Evolutionary conservation across 345 rosid genomes (phyloP).

Genomic region (Zanthoxylum bungeanum): DNA sequence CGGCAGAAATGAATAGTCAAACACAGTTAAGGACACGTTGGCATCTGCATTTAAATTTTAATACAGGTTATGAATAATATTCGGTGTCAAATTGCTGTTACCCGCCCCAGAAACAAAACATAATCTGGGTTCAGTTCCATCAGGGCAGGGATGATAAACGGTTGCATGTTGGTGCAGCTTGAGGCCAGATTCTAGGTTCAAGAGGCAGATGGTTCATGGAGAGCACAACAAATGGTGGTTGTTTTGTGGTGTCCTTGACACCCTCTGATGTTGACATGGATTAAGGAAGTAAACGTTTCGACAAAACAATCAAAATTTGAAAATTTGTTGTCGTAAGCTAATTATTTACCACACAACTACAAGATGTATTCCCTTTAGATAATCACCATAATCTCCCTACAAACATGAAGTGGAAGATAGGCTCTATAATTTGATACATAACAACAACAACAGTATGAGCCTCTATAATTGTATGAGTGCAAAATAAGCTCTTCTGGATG

Average conservation of each 20-base stretch:
- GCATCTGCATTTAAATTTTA: background rate
- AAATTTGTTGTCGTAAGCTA: no score
- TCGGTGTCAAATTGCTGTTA: background rate
- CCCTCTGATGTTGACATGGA: slow-evolving; percentile 53
- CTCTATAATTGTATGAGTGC: background rate
- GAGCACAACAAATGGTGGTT: slow-evolving; percentile 90
- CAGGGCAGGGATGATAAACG: background rate
- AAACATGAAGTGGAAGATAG: no score
- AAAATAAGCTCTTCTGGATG: background rate
- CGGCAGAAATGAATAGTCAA: no score
- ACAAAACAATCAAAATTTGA: no score
- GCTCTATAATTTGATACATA: no score
- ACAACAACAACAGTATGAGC: background rate
- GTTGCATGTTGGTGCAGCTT: background rate
- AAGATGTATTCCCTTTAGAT: no score
- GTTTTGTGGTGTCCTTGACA: slow-evolving; percentile 96
- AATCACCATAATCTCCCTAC: no score
- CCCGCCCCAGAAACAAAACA: background rate
- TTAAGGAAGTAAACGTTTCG: no score
- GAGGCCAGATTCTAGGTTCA: slow-evolving; percentile 19
- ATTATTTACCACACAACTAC: no score
- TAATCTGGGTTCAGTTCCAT: background rate
- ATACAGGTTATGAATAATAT: background rate
- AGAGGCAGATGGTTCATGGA: slow-evolving; percentile 58
- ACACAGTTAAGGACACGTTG: background rate